Conservation (phyloP, 305 asterid genomes). For the Rubia balearica region DNA sequence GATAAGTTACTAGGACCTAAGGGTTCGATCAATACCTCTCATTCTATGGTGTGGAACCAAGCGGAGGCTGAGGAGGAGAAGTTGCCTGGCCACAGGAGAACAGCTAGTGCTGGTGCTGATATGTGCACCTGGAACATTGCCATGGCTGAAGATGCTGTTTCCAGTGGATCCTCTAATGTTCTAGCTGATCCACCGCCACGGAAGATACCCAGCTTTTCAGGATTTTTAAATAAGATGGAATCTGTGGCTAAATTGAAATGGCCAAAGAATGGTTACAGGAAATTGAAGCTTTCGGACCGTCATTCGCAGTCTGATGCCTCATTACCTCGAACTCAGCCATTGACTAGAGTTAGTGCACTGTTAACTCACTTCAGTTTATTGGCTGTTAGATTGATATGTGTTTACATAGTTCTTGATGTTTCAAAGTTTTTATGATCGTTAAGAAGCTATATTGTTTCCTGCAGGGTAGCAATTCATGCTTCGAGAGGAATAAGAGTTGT, state of each 20-base stretch:
- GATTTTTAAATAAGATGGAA: conserved; percentile 64
- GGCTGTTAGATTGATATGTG: not conserved
- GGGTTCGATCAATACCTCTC: conserved; percentile 45
- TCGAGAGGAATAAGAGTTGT: conserved; percentile 67
- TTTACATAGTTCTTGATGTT: conserved; percentile 16
- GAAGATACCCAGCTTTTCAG: conserved; percentile 76
- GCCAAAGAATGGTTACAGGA: conserved; percentile 74
- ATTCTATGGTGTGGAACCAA: conserved; percentile 39
- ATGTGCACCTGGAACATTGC: conserved; percentile 67
- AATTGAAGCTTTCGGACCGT: conserved; percentile 49
- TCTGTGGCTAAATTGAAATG: conserved; percentile 61
- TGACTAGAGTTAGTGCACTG: conserved; percentile 45
- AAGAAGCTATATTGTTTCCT: conserved; percentile 18
- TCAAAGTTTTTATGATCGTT: conserved; percentile 15
- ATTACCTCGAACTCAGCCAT: conserved; percentile 50
- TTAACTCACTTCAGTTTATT: conserved; percentile 14
- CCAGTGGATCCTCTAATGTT: conserved; percentile 29
- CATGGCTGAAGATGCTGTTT: conserved; percentile 39
- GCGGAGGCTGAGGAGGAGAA: conserved; percentile 44
- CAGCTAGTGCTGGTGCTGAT: conserved; percentile 93
- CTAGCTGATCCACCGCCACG: conserved; percentile 52
- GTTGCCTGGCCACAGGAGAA: conserved; percentile 67
- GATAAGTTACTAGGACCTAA: conserved; percentile 26
- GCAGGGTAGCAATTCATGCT: conserved; percentile 55
- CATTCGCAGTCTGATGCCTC: conserved; percentile 43